Percentiles rank a stretch among this genome's conserved stretches.
These are phyloP conservation scores for Diutina pseudorugosa DNA, from an alignment of 1,139 yeast genomes.

Conservation along the genomic window DNA sequence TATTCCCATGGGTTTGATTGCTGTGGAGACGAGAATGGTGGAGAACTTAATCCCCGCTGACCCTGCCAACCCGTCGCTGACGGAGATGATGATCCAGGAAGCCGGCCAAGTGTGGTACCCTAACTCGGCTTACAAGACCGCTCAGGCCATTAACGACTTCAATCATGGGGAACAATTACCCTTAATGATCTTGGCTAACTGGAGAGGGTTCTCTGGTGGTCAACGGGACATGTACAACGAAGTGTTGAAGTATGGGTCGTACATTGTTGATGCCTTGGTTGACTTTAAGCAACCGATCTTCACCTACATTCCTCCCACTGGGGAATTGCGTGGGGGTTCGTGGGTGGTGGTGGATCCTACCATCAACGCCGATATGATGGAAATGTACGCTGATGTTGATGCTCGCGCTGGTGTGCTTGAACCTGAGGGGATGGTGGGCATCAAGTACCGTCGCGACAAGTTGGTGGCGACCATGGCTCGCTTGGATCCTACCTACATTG, in stretches of 20 bases:
- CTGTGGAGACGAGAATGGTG: conserved; percentile 82
- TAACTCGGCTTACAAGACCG: conserved; percentile 96
- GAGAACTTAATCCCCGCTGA: conserved; percentile 93
- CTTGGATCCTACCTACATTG: conserved; percentile 65
- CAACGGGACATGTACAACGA: conserved; percentile 99
- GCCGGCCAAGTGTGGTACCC: conserved; percentile 99
- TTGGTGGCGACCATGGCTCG: conserved; percentile 81
- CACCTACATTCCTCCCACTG: conserved; percentile 94
- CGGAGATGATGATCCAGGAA: conserved; percentile 79
- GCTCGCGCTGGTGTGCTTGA: conserved; percentile 98
- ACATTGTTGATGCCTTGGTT: conserved; percentile 91
- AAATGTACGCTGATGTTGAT: conserved; percentile 95
- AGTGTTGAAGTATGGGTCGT: conserved; percentile 92
- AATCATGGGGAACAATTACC: conserved; percentile 97
- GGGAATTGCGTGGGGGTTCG: conserved; percentile 98
- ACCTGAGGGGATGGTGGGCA: conserved; percentile 99
- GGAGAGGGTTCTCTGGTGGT: conserved; percentile 99
- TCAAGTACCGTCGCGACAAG: conserved; percentile 91
- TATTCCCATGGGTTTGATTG: conserved; percentile 96
- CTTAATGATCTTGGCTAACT: conserved; percentile 91
- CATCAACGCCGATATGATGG: conserved; percentile 94
- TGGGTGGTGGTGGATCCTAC: conserved; percentile 99
- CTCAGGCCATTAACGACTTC: conserved; percentile 96
- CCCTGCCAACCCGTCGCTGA: conserved; percentile 93
- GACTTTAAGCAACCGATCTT: conserved; percentile 94